These are phyloP conservation scores for Candida ortonii DNA, from an alignment of 805 yeast species.

Conservation along the genomic window DNA sequence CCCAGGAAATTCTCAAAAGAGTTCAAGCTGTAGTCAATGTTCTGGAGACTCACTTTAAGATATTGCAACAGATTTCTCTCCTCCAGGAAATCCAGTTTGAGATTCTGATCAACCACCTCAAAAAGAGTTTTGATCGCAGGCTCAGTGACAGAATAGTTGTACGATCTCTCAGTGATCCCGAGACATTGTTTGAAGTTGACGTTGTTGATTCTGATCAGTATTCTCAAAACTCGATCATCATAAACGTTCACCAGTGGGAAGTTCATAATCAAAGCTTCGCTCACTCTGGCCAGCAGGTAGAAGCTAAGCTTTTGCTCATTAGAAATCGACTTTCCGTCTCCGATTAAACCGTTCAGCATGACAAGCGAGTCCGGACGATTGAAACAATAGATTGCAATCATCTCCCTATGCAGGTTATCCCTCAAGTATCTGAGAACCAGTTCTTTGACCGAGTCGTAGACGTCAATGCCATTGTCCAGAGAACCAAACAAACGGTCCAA, in stretches of 20 bases:
- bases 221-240: conserved; percentile 10
- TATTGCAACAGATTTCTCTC: conserved; percentile 24
- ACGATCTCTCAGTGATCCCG: conserved; percentile 21
- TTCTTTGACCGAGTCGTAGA: conserved; percentile 3
- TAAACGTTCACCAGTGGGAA: conserved; percentile 12
- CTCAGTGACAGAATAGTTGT: conserved; percentile 12
- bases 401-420: conserved; percentile 21
- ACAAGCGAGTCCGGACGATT: conserved; percentile 19
- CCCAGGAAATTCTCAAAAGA: conserved; percentile 20
- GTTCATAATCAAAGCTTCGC: conserved; percentile 15
- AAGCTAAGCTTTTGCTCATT: conserved; percentile 23
- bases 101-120: conserved; percentile 33
- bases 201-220: conserved; percentile 22
- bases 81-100: conserved; percentile 21
- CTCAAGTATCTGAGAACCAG: conserved; percentile 6
- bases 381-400: conserved; percentile 12
- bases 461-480: conserved; percentile 2
- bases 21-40: conserved; percentile 19
- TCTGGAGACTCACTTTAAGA: conserved; percentile 20
- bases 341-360: conserved; percentile 19
- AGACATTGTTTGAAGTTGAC: conserved; percentile 16
- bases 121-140: conserved; percentile 26
- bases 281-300: conserved; percentile 23
- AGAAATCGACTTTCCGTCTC: conserved; percentile 15
- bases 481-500: conserved; percentile 4